Conservation (phyloP, 371 early-diverging fungal genomes). For the Actinomortierella ambigua region DNA sequence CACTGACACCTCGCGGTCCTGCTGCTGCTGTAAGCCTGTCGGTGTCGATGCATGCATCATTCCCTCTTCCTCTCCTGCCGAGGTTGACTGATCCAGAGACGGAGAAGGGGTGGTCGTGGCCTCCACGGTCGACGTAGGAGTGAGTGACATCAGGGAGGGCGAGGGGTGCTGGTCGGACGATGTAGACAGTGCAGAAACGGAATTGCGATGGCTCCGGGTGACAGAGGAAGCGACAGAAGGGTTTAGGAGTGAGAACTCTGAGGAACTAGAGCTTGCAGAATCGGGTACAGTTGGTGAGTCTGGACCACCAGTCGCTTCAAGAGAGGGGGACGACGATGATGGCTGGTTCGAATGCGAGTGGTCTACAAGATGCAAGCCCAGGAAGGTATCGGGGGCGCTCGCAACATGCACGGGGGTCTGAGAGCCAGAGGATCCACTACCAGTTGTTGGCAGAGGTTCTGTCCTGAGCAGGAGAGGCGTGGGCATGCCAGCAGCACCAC, state of each 20-base stretch:
- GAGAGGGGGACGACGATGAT: not conserved
- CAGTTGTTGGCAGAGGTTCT: not conserved
- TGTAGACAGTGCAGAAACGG: constrained; percentile 15
- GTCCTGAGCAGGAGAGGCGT: constrained; percentile 10
- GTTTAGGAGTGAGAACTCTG: constrained; percentile 32
- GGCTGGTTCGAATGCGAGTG: not conserved
- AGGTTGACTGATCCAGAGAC: not conserved
- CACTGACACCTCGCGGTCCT: too few relatives aligned
- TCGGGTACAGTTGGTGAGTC: constrained; percentile 7
- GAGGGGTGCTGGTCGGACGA: constrained; percentile 2
- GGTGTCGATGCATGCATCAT: not conserved
- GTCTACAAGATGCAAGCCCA: too few relatives aligned
- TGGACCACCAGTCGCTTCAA: not conserved
- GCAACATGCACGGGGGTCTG: not conserved
- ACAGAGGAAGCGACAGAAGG: constrained; percentile 13
- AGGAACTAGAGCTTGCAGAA: constrained; percentile 15
- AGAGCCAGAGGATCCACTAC: too few relatives aligned
- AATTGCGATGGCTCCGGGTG: constrained; percentile 30
- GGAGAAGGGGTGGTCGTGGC: not conserved
- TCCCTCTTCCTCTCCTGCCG: constrained; percentile 2
- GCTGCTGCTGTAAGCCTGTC: not conserved
- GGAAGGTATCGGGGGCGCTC: too few relatives aligned
- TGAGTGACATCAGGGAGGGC: constrained; percentile 4
- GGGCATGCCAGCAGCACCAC: constrained; percentile 5
- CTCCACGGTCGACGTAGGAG: not conserved